These are phyloP conservation scores for Blastomyces parvus DNA, from an alignment of 2,329 filamentous ascomycete species.

Conservation along the genomic window DNA sequence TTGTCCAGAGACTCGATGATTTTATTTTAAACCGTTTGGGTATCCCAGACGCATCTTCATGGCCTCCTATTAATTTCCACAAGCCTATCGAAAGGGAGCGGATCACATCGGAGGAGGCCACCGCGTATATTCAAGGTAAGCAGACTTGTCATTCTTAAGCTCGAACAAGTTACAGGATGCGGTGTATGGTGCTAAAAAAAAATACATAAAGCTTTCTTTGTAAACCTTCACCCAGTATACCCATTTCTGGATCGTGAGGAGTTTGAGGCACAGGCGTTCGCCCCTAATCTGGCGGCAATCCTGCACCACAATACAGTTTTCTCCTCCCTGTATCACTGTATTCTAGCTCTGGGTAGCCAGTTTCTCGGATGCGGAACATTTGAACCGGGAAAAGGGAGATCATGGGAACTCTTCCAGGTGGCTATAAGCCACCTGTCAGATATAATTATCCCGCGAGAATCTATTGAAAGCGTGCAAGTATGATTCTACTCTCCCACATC, in stretches of 20 bases:
- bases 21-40: not conserved
- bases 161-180: not conserved
- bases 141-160: not conserved
- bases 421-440: not conserved
- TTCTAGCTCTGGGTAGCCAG: not conserved
- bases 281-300: not conserved
- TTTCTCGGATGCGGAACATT: not conserved
- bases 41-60: not conserved
- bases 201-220: not conserved
- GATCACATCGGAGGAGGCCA: not conserved
- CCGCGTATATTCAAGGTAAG: not conserved
- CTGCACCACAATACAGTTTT: not conserved
- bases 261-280: not conserved
- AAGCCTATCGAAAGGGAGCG: not conserved
- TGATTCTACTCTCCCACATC: not conserved
- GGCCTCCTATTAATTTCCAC: not conserved
- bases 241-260: not conserved
- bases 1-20: not conserved
- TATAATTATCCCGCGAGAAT: not conserved
- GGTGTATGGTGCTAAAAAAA: not conserved
- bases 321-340: not conserved
- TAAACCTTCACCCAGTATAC: not conserved
- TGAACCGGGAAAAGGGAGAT: not conserved
- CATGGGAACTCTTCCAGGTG: not conserved
- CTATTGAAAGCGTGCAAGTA: not conserved